These are phyloP conservation scores for Lactuca saligna DNA, from an alignment of 129 eudicot species.

Conservation along the genomic window DNA sequence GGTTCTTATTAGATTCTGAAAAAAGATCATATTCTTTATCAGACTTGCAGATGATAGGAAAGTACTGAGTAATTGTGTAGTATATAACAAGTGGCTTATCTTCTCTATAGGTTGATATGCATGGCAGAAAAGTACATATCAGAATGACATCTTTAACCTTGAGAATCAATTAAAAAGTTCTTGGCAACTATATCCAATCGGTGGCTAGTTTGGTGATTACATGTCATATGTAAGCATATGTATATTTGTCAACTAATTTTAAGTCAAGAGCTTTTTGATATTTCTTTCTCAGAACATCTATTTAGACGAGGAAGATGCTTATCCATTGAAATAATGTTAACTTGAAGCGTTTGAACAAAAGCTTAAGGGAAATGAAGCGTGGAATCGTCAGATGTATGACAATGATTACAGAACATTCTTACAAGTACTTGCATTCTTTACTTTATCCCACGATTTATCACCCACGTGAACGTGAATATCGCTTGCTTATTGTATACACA, in stretches of 20 bases:
- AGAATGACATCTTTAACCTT: slow-evolving; percentile 18
- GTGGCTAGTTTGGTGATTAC: slow-evolving; percentile 14
- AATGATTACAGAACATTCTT: background rate
- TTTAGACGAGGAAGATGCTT: slow-evolving; percentile 14
- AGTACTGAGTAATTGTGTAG: background rate
- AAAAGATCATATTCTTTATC: slow-evolving; percentile 30
- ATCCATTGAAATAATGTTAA: background rate
- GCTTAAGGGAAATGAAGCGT: slow-evolving; percentile 1
- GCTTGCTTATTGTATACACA: slow-evolving; percentile 8
- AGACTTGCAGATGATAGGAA: slow-evolving; percentile 21
- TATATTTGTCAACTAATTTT: slow-evolving; percentile 9
- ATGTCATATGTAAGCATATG: slow-evolving; percentile 11
- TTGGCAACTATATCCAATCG: background rate
- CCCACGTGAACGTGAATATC: slow-evolving; percentile 18
- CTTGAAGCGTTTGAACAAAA: background rate
- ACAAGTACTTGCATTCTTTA: slow-evolving; percentile 16
- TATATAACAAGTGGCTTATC: slow-evolving; percentile 4
- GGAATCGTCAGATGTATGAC: slow-evolving; percentile 13
- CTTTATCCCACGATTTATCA: slow-evolving; percentile 7
- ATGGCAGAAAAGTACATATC: slow-evolving; percentile 16
- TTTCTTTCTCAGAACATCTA: slow-evolving; percentile 4
- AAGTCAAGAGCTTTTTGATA: slow-evolving; percentile 13
- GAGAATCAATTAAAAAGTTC: background rate
- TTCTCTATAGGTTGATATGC: slow-evolving; percentile 25
- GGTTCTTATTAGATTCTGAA: slow-evolving; percentile 27